Conservation (phyloP, 2,329 filamentous ascomycete species). For the Aschersonia sp. region DNA sequence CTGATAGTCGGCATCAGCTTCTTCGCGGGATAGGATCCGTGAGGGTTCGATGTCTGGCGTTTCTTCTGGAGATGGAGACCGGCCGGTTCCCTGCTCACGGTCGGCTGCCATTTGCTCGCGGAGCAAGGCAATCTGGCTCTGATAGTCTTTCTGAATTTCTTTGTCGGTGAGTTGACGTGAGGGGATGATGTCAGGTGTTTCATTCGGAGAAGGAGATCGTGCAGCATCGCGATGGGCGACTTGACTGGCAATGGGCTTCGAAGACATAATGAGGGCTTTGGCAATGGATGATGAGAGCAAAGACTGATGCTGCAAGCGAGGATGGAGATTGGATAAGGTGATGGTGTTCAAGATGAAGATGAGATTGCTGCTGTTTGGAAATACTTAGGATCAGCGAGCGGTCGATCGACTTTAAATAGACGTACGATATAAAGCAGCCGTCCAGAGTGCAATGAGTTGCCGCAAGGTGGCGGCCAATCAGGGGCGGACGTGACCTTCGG, state of each 20-base stretch:
- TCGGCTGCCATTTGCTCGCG: not conserved
- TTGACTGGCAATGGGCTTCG: not conserved
- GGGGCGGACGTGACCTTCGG: too few relatives aligned
- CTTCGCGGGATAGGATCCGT: conserved; percentile 1
- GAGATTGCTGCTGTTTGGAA: not conserved
- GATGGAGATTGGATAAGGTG: too few relatives aligned
- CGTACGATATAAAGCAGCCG: not conserved
- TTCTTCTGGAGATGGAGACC: not conserved
- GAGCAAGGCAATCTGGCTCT: conserved; percentile 1
- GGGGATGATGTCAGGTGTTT: not conserved
- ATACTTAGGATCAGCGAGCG: not conserved
- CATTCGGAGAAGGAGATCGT: not conserved
- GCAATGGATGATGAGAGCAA: not conserved
- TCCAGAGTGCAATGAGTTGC: not conserved
- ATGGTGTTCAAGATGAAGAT: not conserved
- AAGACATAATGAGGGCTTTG: not conserved
- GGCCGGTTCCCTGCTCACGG: not conserved
- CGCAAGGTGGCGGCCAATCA: not conserved
- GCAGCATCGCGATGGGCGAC: not conserved
- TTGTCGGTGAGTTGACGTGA: not conserved
- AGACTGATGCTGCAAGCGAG: too few relatives aligned
- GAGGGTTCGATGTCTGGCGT: not conserved
- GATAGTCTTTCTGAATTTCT: not conserved
- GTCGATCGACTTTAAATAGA: not conserved
- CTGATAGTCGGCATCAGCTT: conserved; percentile 3